A percentile compares a stretch with the other conserved stretches of the same genome.
phyloP scores from a whole-genome alignment of 495 filamentous ascomycete genomes.

The Xylaria castorea region DNA sequence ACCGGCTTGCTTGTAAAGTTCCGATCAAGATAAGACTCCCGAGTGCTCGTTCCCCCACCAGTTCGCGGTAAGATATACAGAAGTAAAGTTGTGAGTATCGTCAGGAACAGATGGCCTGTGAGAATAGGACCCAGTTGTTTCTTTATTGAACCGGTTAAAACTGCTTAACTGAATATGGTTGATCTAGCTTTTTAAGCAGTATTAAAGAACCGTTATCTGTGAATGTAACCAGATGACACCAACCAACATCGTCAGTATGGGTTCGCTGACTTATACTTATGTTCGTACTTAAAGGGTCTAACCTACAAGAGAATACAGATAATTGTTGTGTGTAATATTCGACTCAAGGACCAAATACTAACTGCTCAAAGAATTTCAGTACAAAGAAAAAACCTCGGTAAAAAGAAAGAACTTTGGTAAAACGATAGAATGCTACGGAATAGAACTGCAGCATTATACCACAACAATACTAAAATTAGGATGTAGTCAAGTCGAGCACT shows the following conservation, averaged over 20 bases:
- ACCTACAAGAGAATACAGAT: too few species aligned
- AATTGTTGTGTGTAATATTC: background rate
- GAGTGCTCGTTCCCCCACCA: background rate
- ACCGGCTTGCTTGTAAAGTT: background rate
- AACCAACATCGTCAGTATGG: background rate
- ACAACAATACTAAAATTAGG: too few species aligned
- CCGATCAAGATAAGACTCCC: background rate
- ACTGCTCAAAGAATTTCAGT: too few species aligned
- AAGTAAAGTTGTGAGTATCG: background rate
- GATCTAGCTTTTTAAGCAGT: background rate
- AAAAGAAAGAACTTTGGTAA: too few species aligned
- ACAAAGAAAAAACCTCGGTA: too few species aligned
- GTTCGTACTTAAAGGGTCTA: background rate
- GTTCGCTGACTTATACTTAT: background rate
- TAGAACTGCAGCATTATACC: too few species aligned
- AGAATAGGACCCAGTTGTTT: background rate
- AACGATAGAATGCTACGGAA: too few species aligned
- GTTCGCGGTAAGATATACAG: background rate
- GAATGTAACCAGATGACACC: background rate
- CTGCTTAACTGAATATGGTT: background rate
- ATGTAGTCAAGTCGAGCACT: too few species aligned
- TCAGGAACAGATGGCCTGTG: background rate
- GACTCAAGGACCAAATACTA: background rate
- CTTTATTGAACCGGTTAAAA: background rate
- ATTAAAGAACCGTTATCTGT: background rate